phyloP scores from a whole-genome alignment of 208 protist species.

The Leptomonas pyrrhocoris region DNA sequence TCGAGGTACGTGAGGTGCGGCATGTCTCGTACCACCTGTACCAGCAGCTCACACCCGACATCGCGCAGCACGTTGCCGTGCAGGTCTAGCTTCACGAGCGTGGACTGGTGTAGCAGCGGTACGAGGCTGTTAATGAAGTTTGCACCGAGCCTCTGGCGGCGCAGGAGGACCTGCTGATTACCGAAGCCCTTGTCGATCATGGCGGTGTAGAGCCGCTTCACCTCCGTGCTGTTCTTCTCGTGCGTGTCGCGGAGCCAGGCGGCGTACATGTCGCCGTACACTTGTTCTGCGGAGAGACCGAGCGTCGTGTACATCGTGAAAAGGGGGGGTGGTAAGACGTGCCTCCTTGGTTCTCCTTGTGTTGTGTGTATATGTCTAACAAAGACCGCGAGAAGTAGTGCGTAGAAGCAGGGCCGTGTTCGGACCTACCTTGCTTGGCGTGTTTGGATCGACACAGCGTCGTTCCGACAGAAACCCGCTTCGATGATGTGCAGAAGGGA shows the following conservation, averaged over 20 bases:
- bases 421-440: too few relatives aligned
- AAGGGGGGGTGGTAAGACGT: too few relatives aligned
- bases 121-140: constrained; percentile 77
- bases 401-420: too few relatives aligned
- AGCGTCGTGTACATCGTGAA: constrained; percentile 80
- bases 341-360: too few relatives aligned
- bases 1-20: constrained; percentile 77
- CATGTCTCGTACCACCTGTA: constrained; percentile 71
- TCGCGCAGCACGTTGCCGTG: constrained; percentile 89
- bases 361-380: too few relatives aligned
- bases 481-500: too few relatives aligned
- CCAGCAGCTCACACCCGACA: constrained; percentile 76
- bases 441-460: too few relatives aligned
- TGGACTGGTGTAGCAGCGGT: constrained; percentile 63
- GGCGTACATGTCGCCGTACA: constrained; percentile 84
- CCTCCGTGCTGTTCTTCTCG: constrained; percentile 80
- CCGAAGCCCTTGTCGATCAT: constrained; percentile 78
- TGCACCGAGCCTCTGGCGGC: constrained; percentile 74
- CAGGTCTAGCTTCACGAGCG: constrained; percentile 75
- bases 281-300: constrained; percentile 76
- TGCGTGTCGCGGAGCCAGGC: constrained; percentile 90
- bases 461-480: too few relatives aligned
- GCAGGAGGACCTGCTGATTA: constrained; percentile 64
- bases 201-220: constrained; percentile 75
- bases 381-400: too few relatives aligned